Conservation (phyloP, 73 alveolate species). For the Stentor roeselii region DNA sequence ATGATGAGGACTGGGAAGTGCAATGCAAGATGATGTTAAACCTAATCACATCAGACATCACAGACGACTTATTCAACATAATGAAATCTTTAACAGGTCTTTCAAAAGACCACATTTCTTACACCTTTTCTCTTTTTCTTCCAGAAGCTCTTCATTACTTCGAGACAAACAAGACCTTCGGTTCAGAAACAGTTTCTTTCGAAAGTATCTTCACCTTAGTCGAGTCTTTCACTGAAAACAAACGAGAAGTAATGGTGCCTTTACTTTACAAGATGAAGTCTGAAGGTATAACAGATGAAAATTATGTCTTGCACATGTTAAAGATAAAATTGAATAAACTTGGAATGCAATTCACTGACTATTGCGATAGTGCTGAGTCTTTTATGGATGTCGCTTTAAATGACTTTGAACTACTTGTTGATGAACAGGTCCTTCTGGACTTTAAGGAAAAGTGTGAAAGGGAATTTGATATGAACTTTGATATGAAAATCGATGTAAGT, state of each 20-base stretch:
- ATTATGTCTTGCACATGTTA: neutral
- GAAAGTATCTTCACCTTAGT: neutral
- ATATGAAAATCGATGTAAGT: neutral
- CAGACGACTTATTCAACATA: neutral
- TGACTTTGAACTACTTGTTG: neutral
- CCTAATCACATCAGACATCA: neutral
- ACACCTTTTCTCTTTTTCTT: too few species aligned
- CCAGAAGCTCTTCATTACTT: neutral
- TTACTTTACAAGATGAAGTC: neutral
- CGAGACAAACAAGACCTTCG: neutral
- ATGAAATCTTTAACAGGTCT: neutral
- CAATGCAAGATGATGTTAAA: neutral
- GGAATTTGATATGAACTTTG: neutral
- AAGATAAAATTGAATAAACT: too few species aligned
- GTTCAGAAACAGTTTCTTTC: neutral
- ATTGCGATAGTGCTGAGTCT: neutral
- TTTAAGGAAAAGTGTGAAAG: neutral
- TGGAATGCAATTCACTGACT: neutral
- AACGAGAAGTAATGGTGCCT: too few species aligned
- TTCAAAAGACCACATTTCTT: neutral
- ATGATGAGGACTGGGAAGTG: neutral
- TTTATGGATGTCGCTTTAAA: neutral
- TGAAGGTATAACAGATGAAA: neutral
- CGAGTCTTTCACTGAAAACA: neutral
- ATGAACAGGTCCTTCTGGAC: neutral